Evolutionary conservation across 2,329 filamentous ascomycete species (phyloP), one percentile per base, ranked within the genome.

Genomic region (Fusarium decemcellulare): DNA sequence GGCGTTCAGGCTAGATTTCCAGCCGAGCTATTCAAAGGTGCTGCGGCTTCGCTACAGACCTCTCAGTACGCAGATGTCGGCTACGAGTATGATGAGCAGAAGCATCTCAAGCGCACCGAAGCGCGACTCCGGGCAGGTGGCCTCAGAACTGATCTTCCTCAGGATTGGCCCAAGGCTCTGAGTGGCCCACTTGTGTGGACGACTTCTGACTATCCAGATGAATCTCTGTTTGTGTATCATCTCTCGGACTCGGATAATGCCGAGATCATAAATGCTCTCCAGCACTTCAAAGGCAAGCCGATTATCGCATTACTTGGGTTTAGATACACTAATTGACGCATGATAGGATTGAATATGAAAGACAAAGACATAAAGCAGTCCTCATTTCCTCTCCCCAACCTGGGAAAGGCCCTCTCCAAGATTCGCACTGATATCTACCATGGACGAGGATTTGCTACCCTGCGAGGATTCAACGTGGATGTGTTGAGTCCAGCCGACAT

Each of bases 391-490:
- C 77, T 90, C 0, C 86, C 86, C 0, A 82, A 71, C 0, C 78
- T 90, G 0, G 83, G 85, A 57, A 56, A 75, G 1, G 80, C 80
- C n/a, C 81, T 90, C 10, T 81, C 84, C 8, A 73, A 76, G 0
- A 75, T 88, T n/a, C 56, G 52, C 0, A 68, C 76, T 6, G 85
- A 88, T 59, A 73, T 90, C 5, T 85, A 89, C 73, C 75, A 79
- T 27, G 86, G 87, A 4, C 82, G 83, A 47, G 88, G 88, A 4
- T 89, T 90, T 77, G 85, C 85, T 54, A 85, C 88, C 4, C 71
- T 90, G 12, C 83, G 87, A 8, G 88, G 88, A 10, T 73, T 90
- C 4, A 80, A 82, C 5, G 82, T 87, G 1, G 80, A 83, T 8
- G 77, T 78, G 12, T 82, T 88, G 71, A 79, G 80, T 0, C 81